Evolutionary conservation across 2,329 filamentous ascomycete genomes (phyloP).

Genomic region (Helminthosporium solani): DNA sequence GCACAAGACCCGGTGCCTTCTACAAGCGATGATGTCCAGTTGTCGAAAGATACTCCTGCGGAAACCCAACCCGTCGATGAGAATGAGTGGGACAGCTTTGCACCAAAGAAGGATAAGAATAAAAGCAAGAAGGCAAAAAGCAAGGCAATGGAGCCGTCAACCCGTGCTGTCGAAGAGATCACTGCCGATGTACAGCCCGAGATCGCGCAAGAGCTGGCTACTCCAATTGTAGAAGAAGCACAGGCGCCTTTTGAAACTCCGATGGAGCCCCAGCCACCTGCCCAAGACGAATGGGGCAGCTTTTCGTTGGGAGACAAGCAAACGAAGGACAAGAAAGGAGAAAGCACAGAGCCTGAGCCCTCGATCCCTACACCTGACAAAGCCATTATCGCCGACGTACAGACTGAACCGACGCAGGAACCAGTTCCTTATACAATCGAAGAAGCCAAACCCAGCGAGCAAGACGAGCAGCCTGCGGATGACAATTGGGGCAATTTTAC

Average conservation of each 20-base stretch:
- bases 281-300: slow-evolving; percentile 5
- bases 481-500: slow-evolving; percentile 8
- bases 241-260: background rate
- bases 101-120: slow-evolving; percentile 9
- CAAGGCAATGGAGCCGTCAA: background rate
- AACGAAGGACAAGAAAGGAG: slow-evolving; percentile 2
- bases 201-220: background rate
- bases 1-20: background rate
- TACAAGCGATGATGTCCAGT: background rate
- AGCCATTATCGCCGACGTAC: slow-evolving; percentile 2
- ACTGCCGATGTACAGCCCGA: background rate
- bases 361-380: slow-evolving; percentile 16
- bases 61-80: background rate
- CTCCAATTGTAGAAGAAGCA: slow-evolving; percentile 5
- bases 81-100: background rate
- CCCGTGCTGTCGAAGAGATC: background rate
- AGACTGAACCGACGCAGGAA: background rate
- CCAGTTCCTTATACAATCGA: background rate
- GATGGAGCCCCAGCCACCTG: slow-evolving; percentile 9
- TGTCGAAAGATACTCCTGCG: background rate
- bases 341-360: slow-evolving; percentile 5
- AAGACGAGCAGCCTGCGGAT: slow-evolving; percentile 2
- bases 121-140: slow-evolving; percentile 18
- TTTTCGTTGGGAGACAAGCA: background rate
- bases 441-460: background rate